Evolutionary conservation across 2,329 filamentous ascomycete species (phyloP).

Genomic region (Coniochaeta hoffmannii): DNA sequence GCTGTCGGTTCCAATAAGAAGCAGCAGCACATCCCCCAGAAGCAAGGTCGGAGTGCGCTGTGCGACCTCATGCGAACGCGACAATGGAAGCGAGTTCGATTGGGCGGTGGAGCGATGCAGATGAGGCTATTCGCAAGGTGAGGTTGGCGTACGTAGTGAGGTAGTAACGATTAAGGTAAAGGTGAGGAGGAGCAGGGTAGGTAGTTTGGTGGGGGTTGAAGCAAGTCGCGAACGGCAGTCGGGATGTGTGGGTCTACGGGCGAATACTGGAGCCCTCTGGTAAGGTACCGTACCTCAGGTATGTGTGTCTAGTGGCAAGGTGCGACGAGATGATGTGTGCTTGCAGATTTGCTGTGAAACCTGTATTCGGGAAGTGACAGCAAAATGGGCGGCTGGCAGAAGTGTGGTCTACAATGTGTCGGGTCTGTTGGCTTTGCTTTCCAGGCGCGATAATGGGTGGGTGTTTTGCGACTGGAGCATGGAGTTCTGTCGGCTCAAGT

Average conservation of each 20-base stretch:
- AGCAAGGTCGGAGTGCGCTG: background rate
- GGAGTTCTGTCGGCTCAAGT: background rate
- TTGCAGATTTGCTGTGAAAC: background rate
- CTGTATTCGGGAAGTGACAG: background rate
- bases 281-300: background rate
- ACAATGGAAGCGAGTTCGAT: background rate
- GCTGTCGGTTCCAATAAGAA: background rate
- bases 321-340: background rate
- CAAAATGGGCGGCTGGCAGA: background rate
- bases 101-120: background rate
- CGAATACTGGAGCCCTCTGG: background rate
- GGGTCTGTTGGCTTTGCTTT: background rate
- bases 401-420: background rate
- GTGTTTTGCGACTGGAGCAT: background rate
- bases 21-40: background rate
- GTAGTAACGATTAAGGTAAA: background rate
- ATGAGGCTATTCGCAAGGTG: conserved; percentile 3
- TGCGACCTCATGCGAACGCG: background rate
- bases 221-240: background rate
- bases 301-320: too few relatives aligned
- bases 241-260: background rate
- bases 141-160: background rate
- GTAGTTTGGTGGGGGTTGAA: background rate
- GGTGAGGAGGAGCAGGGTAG: conserved; percentile 1
- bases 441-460: background rate